A percentile compares a stretch with the other conserved stretches of the same genome.
phyloP scores from a whole-genome alignment of 225 moss, liverwort and hornwort genomes.

The Thuidium tamariscinum region DNA sequence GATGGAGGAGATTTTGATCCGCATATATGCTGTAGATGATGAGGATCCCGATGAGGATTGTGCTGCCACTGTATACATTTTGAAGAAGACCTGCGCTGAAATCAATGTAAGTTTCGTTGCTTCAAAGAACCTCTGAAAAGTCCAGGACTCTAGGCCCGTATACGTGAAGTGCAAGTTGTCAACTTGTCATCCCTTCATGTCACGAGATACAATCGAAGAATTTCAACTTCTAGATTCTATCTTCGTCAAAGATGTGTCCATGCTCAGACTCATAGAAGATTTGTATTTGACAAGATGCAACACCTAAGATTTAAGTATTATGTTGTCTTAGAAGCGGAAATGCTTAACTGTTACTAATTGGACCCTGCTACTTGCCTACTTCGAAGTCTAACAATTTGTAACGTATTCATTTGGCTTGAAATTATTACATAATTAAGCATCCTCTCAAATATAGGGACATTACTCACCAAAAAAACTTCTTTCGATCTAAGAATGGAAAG shows the following conservation, averaged over 20 bases:
- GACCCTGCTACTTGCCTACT: not conserved
- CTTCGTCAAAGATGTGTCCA: not conserved
- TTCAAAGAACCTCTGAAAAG: not conserved
- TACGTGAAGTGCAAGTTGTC: not conserved
- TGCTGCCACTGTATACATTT: not conserved
- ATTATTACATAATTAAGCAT: not conserved
- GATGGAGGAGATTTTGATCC: not conserved
- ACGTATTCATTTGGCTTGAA: not conserved
- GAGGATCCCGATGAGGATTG: not conserved
- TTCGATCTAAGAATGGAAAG: not conserved
- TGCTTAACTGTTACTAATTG: not conserved
- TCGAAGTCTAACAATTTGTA: not conserved
- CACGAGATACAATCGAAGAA: too few relatives aligned
- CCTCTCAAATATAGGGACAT: not conserved
- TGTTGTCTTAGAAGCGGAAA: not conserved
- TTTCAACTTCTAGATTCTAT: not conserved
- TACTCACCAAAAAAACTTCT: not conserved
- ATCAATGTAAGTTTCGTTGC: not conserved
- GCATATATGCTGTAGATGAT: not conserved
- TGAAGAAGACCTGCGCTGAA: not conserved
- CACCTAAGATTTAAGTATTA: not conserved
- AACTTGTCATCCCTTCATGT: not conserved
- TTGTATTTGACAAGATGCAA: not conserved
- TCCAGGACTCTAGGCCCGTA: too few relatives aligned
- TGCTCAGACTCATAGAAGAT: not conserved